Conservation (phyloP, 331 rosid genomes). For the Acacia concinna region DNA sequence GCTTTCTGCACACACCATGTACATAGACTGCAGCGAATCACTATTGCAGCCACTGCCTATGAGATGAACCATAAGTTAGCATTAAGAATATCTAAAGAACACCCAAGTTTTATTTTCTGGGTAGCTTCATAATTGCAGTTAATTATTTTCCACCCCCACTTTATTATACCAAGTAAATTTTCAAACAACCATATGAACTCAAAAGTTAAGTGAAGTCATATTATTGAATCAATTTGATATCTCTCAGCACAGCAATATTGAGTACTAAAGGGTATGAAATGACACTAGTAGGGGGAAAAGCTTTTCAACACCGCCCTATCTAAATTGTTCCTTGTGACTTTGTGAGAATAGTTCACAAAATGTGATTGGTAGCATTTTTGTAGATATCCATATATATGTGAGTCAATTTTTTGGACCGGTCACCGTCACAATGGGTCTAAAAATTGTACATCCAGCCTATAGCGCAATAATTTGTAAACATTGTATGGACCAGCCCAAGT, state of each 20-base stretch:
- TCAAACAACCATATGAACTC: neutral
- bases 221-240: neutral
- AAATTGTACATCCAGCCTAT: too few species aligned
- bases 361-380: too few species aligned
- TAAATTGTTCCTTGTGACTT: too few species aligned
- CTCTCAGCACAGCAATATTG: neutral
- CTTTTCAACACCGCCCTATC: too few species aligned
- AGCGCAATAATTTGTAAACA: too few species aligned
- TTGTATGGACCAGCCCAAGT: too few species aligned
- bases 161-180: neutral
- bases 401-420: too few species aligned
- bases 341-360: too few species aligned
- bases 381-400: too few species aligned
- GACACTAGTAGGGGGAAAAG: too few species aligned
- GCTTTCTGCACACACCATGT: constrained; percentile 46
- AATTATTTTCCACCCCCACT: neutral
- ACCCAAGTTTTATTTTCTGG: neutral
- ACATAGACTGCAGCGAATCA: constrained; percentile 24
- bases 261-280: too few species aligned
- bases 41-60: constrained; percentile 41
- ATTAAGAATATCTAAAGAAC: neutral
- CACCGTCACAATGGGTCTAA: too few species aligned
- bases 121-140: neutral
- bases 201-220: neutral
- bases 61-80: neutral